Base-by-base conservation (phyloP, 192 early-diverging fungal species). In the Linnemannia zychae region DNA sequence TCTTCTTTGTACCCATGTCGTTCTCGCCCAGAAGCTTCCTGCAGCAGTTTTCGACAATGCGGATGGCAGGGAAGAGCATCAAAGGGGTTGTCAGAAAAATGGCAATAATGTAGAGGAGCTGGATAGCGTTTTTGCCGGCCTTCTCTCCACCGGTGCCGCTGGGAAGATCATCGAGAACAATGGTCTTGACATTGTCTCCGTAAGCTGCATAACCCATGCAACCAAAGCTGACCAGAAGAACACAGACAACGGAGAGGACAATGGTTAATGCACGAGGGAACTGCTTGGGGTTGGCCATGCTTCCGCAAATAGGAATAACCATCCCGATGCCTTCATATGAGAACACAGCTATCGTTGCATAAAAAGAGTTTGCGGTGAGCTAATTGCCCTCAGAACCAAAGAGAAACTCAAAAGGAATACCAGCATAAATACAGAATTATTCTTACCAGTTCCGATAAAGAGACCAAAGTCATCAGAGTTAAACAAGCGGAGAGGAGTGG, bases 271-370 rank as follows among this genome's bases (percentile, higher is more conserved):
- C 96, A 17, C 74, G 50, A 33, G 92, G 91, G 79, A 99, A 98
- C 75, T 94, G 89, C 69, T 97, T 94, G 40, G 96, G 96, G n/a
- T 93, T 86, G 81, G 95, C 95, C 97, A 99, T 99, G 79, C 91
- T 90, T 74, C 92, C 90, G 31, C 93, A 92, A 71, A 95, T 94
- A 33, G 94, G 94, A 60, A 95, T 93, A 38, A 95, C 94, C 74
- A 95, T 91, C 78, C 96, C 96, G 72, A 97, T 96, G 66, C 97
- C 97, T 89, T 98, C 97, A 87, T 94, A 98, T 16, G 96, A 95
- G 88, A 96, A 98, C 52, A 98, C 96, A 63, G 97, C 96, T 38
- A 96, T 96, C 44, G 94, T 95, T 18, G 18, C 7, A 46, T 44
- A 49, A 15, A 57, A 18, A 38, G 24, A 71, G 15, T 1, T 3